Base-by-base conservation (phyloP, 768 basidiomycete species). In the Boletellus emodensis region DNA sequence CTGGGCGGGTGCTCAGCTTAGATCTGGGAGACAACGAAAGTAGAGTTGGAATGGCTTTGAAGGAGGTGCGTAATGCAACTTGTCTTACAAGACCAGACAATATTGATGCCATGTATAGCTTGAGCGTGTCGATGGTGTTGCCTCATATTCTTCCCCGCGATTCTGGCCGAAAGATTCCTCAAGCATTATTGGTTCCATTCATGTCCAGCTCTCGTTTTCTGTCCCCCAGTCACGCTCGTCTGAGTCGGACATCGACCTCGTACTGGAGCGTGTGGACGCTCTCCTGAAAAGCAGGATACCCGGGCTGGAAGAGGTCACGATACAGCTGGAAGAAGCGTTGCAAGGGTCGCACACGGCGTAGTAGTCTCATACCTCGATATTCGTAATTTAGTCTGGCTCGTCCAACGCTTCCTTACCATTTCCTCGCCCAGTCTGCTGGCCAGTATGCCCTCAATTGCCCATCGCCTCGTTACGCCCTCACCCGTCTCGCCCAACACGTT, bases 111-210 rank as follows among this genome's bases (percentile, higher is more conserved):
- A 11, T 12, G 12, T 26, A 22, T 41, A 95, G 92, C 76, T 96
- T 10, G 70, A 77, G 1, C 74, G 76, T 3, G 72, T 97, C 44
- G 85, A 91, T 55, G 94, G 92, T 3, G 72, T 99, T 4, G 81
- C 78, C 3, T 89, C 89, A 2, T 95, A 88, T 69, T 82, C 82
- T 3, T 75, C 78, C 1, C 83, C 94, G 0, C 80, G 91, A 22
- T 96, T 99, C 69, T 98, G 96, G 96, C 94, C 94, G 0, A 94
- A 95, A 69, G 94, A 97, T 67, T 81, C 90, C 4, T 77, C 80
- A 3, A 84, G 81, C 40, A 65, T 96, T 35, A 83, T 97, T 58
- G 96, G 95, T 20, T 92, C 91, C 7, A 91, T 98, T 48, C 92
- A 90, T 64, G 82, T 99, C 43, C 90, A 91, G 57, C 77, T 99